phyloP scores from a whole-genome alignment of 768 basidiomycete genomes.

The Leccinum sublutescens region DNA sequence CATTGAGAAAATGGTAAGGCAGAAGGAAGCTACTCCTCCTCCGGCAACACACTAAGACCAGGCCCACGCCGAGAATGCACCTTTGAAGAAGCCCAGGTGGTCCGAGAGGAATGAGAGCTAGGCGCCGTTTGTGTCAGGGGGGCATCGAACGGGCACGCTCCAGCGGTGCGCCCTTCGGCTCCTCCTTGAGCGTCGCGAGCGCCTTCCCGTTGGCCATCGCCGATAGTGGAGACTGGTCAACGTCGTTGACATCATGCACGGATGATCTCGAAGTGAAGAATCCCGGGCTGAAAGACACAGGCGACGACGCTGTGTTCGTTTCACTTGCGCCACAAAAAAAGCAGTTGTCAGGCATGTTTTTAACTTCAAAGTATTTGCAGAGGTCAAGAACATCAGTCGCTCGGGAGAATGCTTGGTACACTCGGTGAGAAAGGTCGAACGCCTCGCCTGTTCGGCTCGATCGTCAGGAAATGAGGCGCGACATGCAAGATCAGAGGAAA shows the following conservation, averaged over 20 bases:
- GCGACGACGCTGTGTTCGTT: background rate
- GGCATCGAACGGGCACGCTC: conserved; percentile 22
- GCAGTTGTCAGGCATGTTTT: background rate
- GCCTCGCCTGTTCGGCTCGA: conserved; percentile 9
- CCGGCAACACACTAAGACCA: conserved; percentile 7
- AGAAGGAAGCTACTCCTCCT: conserved; percentile 6
- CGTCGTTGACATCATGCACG: background rate
- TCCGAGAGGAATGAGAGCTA: background rate
- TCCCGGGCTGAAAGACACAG: background rate
- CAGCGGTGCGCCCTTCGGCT: background rate
- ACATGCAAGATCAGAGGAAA: background rate
- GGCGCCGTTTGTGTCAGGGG: background rate
- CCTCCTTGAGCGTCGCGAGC: conserved; percentile 1
- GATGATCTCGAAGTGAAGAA: background rate
- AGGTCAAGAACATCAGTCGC: conserved; percentile 8
- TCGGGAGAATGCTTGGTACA: background rate
- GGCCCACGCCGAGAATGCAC: background rate
- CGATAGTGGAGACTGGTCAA: background rate
- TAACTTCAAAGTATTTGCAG: background rate
- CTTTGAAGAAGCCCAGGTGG: background rate
- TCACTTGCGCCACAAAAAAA: background rate
- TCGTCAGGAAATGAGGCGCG: background rate
- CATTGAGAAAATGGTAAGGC: no score
- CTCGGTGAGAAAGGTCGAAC: background rate
- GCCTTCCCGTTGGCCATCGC: conserved; percentile 2